Evolutionary conservation across 208 protist genomes (phyloP), one percentile per base, ranked within the genome.

Genomic region (Trypanosoma cruzi): DNA sequence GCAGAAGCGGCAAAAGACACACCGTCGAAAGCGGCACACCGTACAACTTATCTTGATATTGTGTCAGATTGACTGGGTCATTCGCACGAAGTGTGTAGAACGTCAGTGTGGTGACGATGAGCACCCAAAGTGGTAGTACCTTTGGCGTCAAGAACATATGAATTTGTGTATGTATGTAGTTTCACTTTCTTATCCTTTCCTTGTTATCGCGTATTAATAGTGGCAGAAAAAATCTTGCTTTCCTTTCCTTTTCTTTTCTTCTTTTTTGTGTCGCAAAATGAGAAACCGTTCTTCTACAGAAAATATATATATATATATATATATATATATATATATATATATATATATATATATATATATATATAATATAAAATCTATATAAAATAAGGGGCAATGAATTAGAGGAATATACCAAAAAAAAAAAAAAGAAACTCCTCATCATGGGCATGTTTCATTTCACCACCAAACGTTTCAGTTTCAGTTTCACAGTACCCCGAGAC

Each of bases 121-220:
- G 31, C 42, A 75, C 70, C 75, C 81, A 92, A 46, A 94, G 53
- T 26, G 82, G 82, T 13, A 80, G 63, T n/a, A 85, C 73, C 26
- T 54, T 63, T 57, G 80, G 84, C n/a, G 84, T 90, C 68, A 94
- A 82, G 64, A 94, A 88, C 86, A 91, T 94, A 24, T 58, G 18
- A 7, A 42, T 46, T 10, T 22, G 48, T 49, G 20, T 44, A n/a
- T 22, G 28, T 22, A 36, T 49, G 18, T 14, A 10, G 22, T 40
- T 4, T 44, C 4, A 1, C 59, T 56, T 24, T 64, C 4, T 56
- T 52, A 24, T 54, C 22, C 55, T 37, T 48, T 53, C 32, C n/a
- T 7, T 65, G 26, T 46, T 58, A 55, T 31, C 29, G 18, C 55
- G 24, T 53, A 52, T 4, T 36, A 36, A 52, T 53, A 13, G 36